phyloP scores from a whole-genome alignment of 192 early-diverging fungal genomes.

The Neocallimastix lanati region DNA sequence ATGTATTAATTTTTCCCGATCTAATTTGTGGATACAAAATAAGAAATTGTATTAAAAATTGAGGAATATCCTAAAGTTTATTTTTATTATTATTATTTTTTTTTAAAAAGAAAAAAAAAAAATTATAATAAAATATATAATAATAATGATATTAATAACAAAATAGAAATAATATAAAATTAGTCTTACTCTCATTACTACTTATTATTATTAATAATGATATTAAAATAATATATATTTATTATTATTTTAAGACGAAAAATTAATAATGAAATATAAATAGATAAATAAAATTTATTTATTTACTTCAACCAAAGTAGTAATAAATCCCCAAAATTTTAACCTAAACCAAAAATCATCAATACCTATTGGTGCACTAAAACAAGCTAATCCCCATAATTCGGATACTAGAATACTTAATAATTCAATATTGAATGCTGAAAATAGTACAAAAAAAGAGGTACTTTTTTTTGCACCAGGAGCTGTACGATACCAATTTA shows the following conservation, averaged over 20 bases:
- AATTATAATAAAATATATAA: no score
- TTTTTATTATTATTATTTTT: no score
- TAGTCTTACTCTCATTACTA: no score
- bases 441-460: not conserved
- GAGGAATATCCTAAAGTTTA: not conserved
- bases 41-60: not conserved
- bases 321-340: not conserved
- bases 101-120: no score
- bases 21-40: not conserved
- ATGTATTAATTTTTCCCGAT: not conserved
- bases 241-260: no score
- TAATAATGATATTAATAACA: no score
- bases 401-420: not conserved
- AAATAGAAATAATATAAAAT: no score
- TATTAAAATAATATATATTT: no score
- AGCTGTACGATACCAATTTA: not conserved
- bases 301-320: not conserved
- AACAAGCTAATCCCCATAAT: not conserved
- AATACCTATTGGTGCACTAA: not conserved
- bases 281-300: not conserved
- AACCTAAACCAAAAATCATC: not conserved
- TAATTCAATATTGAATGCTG: not conserved
- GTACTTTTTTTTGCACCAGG: not conserved
- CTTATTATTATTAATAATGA: no score
- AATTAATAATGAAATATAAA: no score